These are phyloP conservation scores for Coemansia biformis DNA, from an alignment of 192 early-diverging fungal species.

Conservation along the genomic window DNA sequence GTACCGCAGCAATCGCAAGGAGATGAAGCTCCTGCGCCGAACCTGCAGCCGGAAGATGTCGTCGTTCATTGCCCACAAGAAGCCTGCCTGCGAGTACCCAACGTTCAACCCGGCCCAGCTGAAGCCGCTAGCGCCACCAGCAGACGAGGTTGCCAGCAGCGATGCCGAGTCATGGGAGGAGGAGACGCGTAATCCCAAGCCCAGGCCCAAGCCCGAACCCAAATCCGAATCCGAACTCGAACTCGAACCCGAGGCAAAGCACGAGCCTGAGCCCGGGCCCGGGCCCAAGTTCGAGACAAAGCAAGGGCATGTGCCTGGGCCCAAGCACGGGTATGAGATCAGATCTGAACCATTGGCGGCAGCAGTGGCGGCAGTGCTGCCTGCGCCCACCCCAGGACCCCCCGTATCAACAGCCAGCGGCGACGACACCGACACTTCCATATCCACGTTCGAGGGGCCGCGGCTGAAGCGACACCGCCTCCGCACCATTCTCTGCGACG, in stretches of 20 bases:
- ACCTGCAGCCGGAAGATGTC: constrained; percentile 52
- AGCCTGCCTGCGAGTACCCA: constrained; percentile 19
- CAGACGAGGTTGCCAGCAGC: background rate
- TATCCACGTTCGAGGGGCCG: constrained; percentile 46
- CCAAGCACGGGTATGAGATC: no score
- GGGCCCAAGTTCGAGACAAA: no score
- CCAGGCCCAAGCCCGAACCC: no score
- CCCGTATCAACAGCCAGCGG: constrained; percentile 20
- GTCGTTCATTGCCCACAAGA: constrained; percentile 35
- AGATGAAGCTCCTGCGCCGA: constrained; percentile 50
- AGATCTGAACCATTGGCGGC: no score
- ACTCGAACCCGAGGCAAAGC: no score
- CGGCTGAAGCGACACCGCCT: constrained; percentile 46
- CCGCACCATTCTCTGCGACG: constrained; percentile 43
- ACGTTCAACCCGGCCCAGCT: constrained; percentile 31
- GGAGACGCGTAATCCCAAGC: no score
- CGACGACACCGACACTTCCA: constrained; percentile 44
- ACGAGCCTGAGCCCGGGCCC: no score
- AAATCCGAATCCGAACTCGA: no score
- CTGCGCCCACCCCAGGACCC: no score
- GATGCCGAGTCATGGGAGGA: constrained; percentile 4
- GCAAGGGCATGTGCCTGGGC: no score
- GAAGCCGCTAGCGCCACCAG: constrained; percentile 7
- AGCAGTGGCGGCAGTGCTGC: no score
- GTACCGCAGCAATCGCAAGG: constrained; percentile 44